Evolutionary conservation across 352 stramenopile species (phyloP).

Genomic region (Blastocystis sp.): DNA sequence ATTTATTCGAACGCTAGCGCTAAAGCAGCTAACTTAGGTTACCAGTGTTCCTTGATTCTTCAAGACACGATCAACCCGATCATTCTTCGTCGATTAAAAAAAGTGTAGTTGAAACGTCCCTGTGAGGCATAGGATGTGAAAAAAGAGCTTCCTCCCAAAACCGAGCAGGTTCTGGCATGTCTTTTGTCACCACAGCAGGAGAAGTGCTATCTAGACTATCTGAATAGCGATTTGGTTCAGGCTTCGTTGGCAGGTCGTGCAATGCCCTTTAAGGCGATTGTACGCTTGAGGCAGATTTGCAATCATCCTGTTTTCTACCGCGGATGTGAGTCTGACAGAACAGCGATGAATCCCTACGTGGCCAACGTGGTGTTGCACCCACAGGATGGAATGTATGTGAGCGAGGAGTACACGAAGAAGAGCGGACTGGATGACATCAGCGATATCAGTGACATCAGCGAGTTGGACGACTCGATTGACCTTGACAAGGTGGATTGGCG

Average conservation of each 20-base stretch:
- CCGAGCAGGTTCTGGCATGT: slow-evolving; percentile 96
- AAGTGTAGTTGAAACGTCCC: slow-evolving; percentile 74
- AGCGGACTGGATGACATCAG: slow-evolving; percentile 22
- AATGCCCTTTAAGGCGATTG: slow-evolving; percentile 78
- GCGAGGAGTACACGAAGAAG: neutral
- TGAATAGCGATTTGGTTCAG: slow-evolving; percentile 58
- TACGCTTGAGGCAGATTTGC: slow-evolving; percentile 92
- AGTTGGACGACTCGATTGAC: neutral
- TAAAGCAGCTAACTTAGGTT: slow-evolving; percentile 89
- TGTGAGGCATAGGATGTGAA: slow-evolving; percentile 62
- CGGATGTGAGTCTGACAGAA: slow-evolving; percentile 68
- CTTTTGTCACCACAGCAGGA: slow-evolving; percentile 80
- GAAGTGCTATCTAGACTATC: slow-evolving; percentile 81
- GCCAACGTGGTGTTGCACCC: slow-evolving; percentile 59
- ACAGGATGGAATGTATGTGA: slow-evolving; percentile 59
- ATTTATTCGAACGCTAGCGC: slow-evolving; percentile 82
- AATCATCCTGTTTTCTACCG: slow-evolving; percentile 86
- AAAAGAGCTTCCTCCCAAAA: slow-evolving; percentile 87
- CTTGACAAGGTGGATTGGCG: slow-evolving; percentile 11
- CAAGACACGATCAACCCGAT: slow-evolving; percentile 92
- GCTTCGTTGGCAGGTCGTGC: neutral
- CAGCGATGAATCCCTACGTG: slow-evolving; percentile 65
- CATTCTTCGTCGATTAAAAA: slow-evolving; percentile 83
- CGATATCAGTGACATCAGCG: neutral
- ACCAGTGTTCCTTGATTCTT: slow-evolving; percentile 88